Evolutionary conservation across 345 rosid species (phyloP).

Genomic region (Citrus hindsii): DNA sequence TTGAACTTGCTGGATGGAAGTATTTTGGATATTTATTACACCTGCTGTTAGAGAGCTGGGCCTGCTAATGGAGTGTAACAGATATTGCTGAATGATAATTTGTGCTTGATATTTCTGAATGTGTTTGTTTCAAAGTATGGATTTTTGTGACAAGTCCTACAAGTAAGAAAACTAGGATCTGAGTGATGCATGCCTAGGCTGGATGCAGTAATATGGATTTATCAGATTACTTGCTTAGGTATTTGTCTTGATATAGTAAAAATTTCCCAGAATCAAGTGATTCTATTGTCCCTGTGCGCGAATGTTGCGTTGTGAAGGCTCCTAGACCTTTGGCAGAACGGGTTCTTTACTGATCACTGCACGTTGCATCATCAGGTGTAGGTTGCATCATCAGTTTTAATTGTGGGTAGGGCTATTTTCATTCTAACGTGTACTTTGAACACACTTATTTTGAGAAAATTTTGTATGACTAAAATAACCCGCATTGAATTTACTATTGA

Average conservation of each 20-base stretch:
- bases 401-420: no score
- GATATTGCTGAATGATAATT: neutral
- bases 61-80: conserved; percentile 4
- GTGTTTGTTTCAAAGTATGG: neutral
- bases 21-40: neutral
- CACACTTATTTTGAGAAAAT: no score
- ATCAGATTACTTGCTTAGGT: neutral
- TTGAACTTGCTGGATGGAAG: neutral
- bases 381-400: no score
- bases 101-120: neutral
- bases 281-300: no score
- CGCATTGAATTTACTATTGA: no score
- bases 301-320: no score
- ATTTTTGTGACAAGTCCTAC: neutral
- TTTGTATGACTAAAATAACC: no score
- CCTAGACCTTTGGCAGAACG: no score
- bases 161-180: neutral
- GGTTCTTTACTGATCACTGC: no score
- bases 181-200: neutral
- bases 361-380: no score
- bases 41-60: neutral
- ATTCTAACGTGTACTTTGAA: no score
- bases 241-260: neutral
- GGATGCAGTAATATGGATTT: neutral
- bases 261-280: neutral